phyloP scores from a whole-genome alignment of 331 rosid species.

The Telfairia occidentalis region DNA sequence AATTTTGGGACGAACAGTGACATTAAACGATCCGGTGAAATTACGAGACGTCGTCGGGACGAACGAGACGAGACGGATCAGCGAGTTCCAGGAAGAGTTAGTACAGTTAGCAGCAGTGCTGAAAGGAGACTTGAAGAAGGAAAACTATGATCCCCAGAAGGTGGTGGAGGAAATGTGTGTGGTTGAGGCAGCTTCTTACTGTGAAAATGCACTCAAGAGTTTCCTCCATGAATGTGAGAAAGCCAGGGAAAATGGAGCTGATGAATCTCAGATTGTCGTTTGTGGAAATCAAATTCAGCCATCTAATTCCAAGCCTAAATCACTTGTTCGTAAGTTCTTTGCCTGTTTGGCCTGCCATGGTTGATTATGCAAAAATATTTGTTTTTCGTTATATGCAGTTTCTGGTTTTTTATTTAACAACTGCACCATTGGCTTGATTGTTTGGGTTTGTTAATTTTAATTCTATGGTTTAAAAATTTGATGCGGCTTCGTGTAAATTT shows the following conservation, averaged over 20 bases:
- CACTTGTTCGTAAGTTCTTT: conserved; percentile 26
- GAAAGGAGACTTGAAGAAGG: conserved; percentile 49
- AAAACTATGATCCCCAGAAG: conserved; percentile 38
- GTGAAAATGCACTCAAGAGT: conserved; percentile 28
- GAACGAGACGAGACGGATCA: conserved; percentile 26
- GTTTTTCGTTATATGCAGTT: too few relatives aligned
- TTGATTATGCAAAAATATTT: neutral
- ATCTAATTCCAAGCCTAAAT: conserved; percentile 3
- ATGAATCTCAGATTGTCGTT: conserved; percentile 32
- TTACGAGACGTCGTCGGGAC: conserved; percentile 28
- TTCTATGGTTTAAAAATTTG: too few relatives aligned
- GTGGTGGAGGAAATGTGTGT: conserved; percentile 38
- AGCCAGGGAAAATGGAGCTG: conserved; percentile 44
- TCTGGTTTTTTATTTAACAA: too few relatives aligned
- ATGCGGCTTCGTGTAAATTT: too few relatives aligned
- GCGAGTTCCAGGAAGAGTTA: conserved; percentile 54
- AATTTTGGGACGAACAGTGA: too few relatives aligned
- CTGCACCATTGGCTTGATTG: too few relatives aligned
- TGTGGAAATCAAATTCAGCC: conserved; percentile 18
- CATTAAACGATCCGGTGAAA: conserved; percentile 33
- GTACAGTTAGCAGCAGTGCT: conserved; percentile 62
- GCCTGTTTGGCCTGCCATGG: conserved; percentile 36
- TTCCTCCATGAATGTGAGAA: conserved; percentile 44
- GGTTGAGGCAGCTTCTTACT: conserved; percentile 40
- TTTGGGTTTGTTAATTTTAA: neutral